Conservation (phyloP, 371 early-diverging fungal genomes). For the Rhizopus stolonifer region DNA sequence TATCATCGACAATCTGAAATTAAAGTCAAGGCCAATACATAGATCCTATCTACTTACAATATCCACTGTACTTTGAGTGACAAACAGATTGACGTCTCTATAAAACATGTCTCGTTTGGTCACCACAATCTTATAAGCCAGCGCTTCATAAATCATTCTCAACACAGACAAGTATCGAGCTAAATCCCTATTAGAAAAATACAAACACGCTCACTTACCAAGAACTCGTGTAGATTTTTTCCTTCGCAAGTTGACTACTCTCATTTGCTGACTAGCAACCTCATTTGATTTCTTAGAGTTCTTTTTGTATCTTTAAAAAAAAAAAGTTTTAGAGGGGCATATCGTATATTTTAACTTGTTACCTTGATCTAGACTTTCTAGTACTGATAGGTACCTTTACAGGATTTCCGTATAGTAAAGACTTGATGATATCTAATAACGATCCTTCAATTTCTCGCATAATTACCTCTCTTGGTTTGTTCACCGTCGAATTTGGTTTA, state of each 20-base stretch:
- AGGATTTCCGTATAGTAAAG: slow-evolving; percentile 9
- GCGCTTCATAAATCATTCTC: slow-evolving; percentile 45
- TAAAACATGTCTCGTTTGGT: slow-evolving; percentile 52
- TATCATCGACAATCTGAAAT: slow-evolving; percentile 38
- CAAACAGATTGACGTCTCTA: slow-evolving; percentile 39
- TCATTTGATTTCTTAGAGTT: neutral
- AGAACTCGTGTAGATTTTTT: neutral
- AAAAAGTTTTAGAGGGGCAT: neutral
- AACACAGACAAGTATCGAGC: slow-evolving; percentile 42
- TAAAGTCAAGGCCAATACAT: neutral
- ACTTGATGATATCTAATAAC: slow-evolving; percentile 9
- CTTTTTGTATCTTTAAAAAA: neutral
- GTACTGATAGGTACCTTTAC: neutral
- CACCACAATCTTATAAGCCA: slow-evolving; percentile 28
- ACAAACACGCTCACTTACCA: no score
- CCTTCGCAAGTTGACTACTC: neutral
- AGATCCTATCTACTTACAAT: slow-evolving; percentile 13
- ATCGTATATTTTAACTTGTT: neutral
- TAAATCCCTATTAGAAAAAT: slow-evolving; percentile 9
- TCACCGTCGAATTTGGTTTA: slow-evolving; percentile 3
- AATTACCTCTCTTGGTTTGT: slow-evolving; percentile 9
- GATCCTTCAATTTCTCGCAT: slow-evolving; percentile 20
- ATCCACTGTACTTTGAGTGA: slow-evolving; percentile 34
- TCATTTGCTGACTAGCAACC: neutral
- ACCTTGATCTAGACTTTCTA: neutral